Conservation (phyloP, 2,329 filamentous ascomycete genomes). For the Exophiala aquamarina region DNA sequence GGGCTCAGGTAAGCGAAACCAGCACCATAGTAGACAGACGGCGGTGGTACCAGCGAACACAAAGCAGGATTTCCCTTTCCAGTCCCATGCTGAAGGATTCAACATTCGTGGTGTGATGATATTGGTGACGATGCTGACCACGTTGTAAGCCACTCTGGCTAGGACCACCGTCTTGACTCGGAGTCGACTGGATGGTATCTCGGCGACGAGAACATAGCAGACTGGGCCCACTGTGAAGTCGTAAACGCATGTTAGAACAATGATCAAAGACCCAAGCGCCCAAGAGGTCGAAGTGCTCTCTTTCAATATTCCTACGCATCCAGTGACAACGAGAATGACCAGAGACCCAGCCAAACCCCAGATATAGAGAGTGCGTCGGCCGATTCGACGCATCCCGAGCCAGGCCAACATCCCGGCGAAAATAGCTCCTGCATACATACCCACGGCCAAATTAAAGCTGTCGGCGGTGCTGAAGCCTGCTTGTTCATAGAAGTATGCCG, state of each 20-base stretch:
- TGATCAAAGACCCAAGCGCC: conserved; percentile 45
- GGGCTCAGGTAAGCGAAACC: conserved; percentile 42
- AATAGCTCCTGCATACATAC: conserved; percentile 40
- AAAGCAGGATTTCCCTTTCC: conserved; percentile 41
- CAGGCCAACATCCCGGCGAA: conserved; percentile 34
- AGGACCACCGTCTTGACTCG: conserved; percentile 56
- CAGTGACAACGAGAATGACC: conserved; percentile 33
- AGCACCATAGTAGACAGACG: conserved; percentile 38
- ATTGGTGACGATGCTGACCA: conserved; percentile 48
- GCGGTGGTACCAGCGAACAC: conserved; percentile 41
- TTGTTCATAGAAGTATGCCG: conserved; percentile 36
- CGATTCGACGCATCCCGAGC: conserved; percentile 35
- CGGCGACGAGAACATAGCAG: conserved; percentile 54
- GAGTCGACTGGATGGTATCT: conserved; percentile 54
- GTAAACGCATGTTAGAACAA: conserved; percentile 54
- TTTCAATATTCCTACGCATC: conserved; percentile 35
- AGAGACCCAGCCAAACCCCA: conserved; percentile 34
- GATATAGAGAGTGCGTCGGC: conserved; percentile 37
- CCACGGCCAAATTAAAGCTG: conserved; percentile 32
- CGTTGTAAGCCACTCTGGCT: conserved; percentile 51
- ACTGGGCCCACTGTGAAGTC: conserved; percentile 55
- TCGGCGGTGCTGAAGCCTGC: conserved; percentile 42
- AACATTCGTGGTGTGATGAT: conserved; percentile 33
- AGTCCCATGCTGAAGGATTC: conserved; percentile 38
- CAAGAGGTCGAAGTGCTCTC: conserved; percentile 36